These are phyloP conservation scores for Platanthera guangdongensis DNA, from an alignment of 106 monocot species.

Conservation along the genomic window DNA sequence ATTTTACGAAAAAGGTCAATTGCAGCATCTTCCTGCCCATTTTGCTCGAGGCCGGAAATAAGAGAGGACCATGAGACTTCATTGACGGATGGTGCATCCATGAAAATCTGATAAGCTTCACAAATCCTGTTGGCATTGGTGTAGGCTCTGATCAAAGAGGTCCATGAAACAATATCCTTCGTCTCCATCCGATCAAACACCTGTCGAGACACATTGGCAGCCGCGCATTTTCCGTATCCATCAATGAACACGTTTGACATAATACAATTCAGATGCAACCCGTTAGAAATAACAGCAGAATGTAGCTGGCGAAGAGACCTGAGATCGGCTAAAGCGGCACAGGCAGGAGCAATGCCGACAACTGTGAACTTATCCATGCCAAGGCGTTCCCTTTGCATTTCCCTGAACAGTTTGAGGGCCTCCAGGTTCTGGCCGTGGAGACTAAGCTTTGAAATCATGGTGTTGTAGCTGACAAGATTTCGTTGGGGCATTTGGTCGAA, in stretches of 20 bases:
- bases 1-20: conserved; percentile 43
- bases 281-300: conserved; percentile 12
- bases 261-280: conserved; percentile 27
- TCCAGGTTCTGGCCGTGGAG: conserved; percentile 12
- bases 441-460: conserved; percentile 34
- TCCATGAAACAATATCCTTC: conserved; percentile 54
- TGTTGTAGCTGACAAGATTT: conserved; percentile 46
- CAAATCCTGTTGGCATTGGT: conserved; percentile 6
- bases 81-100: conserved; percentile 29
- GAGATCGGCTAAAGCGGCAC: conserved; percentile 17
- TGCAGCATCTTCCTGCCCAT: conserved; percentile 42
- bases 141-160: conserved; percentile 39
- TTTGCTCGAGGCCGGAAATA: conserved; percentile 45
- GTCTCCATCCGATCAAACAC: conserved; percentile 36
- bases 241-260: conserved; percentile 44
- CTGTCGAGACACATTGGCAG: conserved; percentile 10
- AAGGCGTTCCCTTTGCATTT: conserved; percentile 16
- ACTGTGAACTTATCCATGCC: conserved; percentile 48
- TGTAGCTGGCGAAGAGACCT: conserved; percentile 34
- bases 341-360: conserved; percentile 31
- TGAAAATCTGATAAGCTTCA: conserved; percentile 34
- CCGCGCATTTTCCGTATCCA: conserved; percentile 62
- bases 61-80: conserved; percentile 57
- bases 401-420: conserved; percentile 23
- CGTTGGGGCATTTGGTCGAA: conserved; percentile 41